Evolutionary conservation across 2,329 filamentous ascomycete genomes (phyloP).

Genomic region (Aspergillus awamori): DNA sequence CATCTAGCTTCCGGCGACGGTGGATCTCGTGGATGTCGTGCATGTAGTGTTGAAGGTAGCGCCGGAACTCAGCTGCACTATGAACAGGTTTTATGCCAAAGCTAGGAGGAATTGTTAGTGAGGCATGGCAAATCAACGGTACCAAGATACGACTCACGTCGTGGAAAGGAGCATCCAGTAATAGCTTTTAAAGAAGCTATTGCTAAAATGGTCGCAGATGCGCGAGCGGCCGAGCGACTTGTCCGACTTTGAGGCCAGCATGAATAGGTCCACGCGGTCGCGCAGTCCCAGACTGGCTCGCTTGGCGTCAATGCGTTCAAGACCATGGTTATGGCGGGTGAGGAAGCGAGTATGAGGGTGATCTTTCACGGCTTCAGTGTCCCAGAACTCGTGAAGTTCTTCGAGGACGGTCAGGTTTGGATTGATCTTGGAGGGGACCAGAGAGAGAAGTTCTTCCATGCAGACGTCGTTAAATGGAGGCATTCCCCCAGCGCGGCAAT

Average conservation of each 20-base stretch:
- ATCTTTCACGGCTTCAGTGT: neutral
- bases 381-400: conserved; percentile 21
- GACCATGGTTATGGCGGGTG: conserved; percentile 1
- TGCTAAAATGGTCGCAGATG: conserved; percentile 21
- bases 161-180: conserved; percentile 33
- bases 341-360: conserved; percentile 21
- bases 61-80: conserved; percentile 33
- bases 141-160: conserved; percentile 16
- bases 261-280: conserved; percentile 25
- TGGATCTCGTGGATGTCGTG: conserved; percentile 26
- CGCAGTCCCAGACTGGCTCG: conserved; percentile 18
- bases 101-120: conserved; percentile 9
- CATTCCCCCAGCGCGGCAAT: conserved; percentile 40
- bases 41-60: conserved; percentile 27
- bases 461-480: conserved; percentile 39
- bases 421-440: conserved; percentile 31
- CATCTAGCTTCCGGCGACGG: conserved; percentile 22
- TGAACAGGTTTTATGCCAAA: conserved; percentile 34
- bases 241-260: conserved; percentile 20
- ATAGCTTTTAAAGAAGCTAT: conserved; percentile 28
- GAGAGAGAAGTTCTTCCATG: conserved; percentile 37
- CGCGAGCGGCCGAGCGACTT: conserved; percentile 20
- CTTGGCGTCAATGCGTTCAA: conserved; percentile 12
- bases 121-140: neutral
- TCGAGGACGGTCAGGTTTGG: conserved; percentile 20